Percentiles rank a stretch among this genome's conserved stretches.
Conservation (phyloP, 306 rosid species). For the Amphicarpaea edgeworthii region DNA sequence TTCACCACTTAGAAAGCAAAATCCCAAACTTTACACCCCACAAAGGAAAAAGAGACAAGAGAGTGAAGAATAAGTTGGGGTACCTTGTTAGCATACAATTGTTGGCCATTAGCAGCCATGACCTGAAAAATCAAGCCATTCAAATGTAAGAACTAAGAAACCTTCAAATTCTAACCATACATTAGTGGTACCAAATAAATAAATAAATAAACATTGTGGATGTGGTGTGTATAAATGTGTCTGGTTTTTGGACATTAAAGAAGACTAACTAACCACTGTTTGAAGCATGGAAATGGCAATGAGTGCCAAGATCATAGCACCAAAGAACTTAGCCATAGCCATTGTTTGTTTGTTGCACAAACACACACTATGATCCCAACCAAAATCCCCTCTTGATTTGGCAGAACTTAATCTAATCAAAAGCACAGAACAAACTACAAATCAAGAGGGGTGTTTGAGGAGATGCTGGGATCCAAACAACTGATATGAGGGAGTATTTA, state of each 20-base stretch:
- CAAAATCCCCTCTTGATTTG: constrained; percentile 34
- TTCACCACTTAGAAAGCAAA: constrained; percentile 16
- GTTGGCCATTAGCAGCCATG: constrained; percentile 44
- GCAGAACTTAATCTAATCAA: not conserved
- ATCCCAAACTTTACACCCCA: not conserved
- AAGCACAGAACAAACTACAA: not conserved
- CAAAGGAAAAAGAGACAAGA: not conserved
- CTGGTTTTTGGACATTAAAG: not conserved
- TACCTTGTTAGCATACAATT: constrained; percentile 45
- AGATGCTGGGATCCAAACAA: constrained; percentile 19
- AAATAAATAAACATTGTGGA: not conserved
- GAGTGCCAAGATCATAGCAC: constrained; percentile 46
- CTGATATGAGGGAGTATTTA: constrained; percentile 43
- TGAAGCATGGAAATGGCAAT: constrained; percentile 54
- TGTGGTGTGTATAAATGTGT: not conserved
- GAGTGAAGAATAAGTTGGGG: not conserved
- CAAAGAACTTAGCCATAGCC: constrained; percentile 48
- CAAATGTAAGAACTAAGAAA: constrained; percentile 17
- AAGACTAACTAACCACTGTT: constrained; percentile 49
- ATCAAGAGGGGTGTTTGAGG: constrained; percentile 40
- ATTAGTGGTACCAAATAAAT: not conserved
- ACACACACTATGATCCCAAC: not conserved
- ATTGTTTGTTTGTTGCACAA: not conserved
- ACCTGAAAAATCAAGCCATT: constrained; percentile 45
- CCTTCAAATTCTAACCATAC: not conserved